phyloP scores from a whole-genome alignment of 2,329 filamentous ascomycete species.

The Cercospora beticola region DNA sequence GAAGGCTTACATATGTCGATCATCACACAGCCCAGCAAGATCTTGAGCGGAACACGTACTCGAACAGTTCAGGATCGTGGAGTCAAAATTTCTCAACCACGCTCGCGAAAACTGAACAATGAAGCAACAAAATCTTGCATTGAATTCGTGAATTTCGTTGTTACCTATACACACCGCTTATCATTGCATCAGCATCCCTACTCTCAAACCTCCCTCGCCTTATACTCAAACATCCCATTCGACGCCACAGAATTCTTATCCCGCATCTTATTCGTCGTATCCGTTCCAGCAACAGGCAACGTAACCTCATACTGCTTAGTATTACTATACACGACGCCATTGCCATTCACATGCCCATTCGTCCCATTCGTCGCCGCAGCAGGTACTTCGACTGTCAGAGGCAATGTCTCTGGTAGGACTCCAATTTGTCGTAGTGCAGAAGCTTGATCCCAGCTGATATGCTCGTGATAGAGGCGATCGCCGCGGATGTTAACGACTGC shows the following conservation, averaged over 20 bases:
- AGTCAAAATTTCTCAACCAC: no score
- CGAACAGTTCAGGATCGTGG: no score
- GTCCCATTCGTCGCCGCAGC: conserved; percentile 5
- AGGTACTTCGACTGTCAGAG: conserved; percentile 54
- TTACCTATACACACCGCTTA: background rate
- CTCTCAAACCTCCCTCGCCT: conserved; percentile 19
- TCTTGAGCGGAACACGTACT: no score
- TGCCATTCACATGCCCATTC: conserved; percentile 13
- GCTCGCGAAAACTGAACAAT: fast-evolving
- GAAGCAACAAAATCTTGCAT: background rate
- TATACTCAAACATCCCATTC: conserved; percentile 56
- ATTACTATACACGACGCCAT: conserved; percentile 37
- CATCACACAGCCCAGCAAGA: background rate
- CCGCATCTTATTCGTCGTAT: conserved; percentile 54
- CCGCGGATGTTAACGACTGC: conserved; percentile 67
- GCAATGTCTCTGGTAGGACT: conserved; percentile 63
- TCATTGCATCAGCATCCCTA: background rate
- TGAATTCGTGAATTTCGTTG: background rate
- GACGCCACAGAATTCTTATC: conserved; percentile 52
- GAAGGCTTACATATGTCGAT: background rate
- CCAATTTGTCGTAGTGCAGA: conserved; percentile 63
- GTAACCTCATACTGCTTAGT: conserved; percentile 57
- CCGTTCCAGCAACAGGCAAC: conserved; percentile 60
- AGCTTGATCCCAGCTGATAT: conserved; percentile 69
- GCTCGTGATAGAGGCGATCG: conserved; percentile 67